Evolutionary conservation across 2,329 filamentous ascomycete species (phyloP).

Genomic region (Colletotrichum tofieldiae): DNA sequence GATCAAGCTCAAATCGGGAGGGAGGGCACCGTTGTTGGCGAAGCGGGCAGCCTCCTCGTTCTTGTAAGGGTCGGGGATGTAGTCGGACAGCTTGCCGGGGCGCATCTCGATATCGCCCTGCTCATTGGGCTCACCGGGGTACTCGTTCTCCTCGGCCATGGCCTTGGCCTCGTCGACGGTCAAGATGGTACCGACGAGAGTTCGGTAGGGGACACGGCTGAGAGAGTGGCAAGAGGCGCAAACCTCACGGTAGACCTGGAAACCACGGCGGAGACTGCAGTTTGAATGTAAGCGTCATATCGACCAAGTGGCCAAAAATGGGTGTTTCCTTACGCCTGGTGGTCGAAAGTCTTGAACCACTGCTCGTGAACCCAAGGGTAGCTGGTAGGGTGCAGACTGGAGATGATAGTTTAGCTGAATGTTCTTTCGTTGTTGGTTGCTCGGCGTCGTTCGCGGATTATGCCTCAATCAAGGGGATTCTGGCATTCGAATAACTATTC

Average conservation of each 20-base stretch:
- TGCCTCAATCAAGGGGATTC: slow-evolving; percentile 42
- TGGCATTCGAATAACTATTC: slow-evolving; percentile 17
- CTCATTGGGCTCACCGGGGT: slow-evolving; percentile 97
- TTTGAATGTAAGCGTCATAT: slow-evolving; percentile 41
- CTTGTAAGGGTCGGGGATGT: slow-evolving; percentile 95
- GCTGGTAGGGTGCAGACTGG: slow-evolving; percentile 88
- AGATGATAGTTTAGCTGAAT: slow-evolving; percentile 24
- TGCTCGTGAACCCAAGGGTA: slow-evolving; percentile 98
- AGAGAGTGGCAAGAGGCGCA: slow-evolving; percentile 99
- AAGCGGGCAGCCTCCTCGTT: slow-evolving; percentile 99
- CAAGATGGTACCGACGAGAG: slow-evolving; percentile 90
- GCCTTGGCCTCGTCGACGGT: slow-evolving; percentile 99
- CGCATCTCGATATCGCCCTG: slow-evolving; percentile 99
- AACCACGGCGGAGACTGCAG: slow-evolving; percentile 94
- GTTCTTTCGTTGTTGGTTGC: slow-evolving; percentile 26
- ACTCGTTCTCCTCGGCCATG: slow-evolving; percentile 98
- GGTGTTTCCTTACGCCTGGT: slow-evolving; percentile 82
- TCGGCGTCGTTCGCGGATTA: slow-evolving; percentile 37
- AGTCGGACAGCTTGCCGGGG: slow-evolving; percentile 98
- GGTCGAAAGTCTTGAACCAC: slow-evolving; percentile 96
- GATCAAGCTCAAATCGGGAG: slow-evolving; percentile 97
- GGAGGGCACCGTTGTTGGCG: slow-evolving; percentile 97
- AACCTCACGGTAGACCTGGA: slow-evolving; percentile 99
- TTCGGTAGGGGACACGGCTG: slow-evolving; percentile 91
- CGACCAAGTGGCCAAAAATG: slow-evolving; percentile 6